phyloP scores from a whole-genome alignment of 2,329 filamentous ascomycete genomes.

The Hymenoscyphus salicellus region DNA sequence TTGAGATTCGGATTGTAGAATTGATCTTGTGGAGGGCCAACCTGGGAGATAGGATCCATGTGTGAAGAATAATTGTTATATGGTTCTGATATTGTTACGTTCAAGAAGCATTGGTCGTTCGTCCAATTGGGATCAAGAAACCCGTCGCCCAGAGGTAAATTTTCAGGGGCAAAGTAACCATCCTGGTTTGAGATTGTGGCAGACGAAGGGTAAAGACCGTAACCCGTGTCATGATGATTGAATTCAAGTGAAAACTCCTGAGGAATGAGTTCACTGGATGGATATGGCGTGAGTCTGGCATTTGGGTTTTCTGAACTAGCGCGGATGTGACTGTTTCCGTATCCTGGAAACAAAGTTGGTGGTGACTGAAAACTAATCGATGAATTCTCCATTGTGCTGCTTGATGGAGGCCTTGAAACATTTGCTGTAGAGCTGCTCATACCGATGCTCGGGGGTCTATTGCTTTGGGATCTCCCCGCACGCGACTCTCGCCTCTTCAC shows the following conservation, averaged over 20 bases:
- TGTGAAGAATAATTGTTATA: not conserved
- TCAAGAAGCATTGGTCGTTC: not conserved
- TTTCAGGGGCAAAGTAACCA: not conserved
- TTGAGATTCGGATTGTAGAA: not conserved
- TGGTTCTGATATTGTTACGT: not conserved
- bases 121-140: not conserved
- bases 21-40: not conserved
- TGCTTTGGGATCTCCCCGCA: not conserved
- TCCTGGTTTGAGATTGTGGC: not conserved
- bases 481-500: not conserved
- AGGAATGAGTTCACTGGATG: not conserved
- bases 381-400: not conserved
- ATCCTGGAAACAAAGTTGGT: not conserved
- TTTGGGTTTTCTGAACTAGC: not conserved
- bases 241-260: not conserved
- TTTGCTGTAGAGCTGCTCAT: not conserved
- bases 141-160: not conserved
- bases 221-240: not conserved
- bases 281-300: not conserved
- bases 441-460: not conserved
- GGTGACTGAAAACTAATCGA: not conserved
- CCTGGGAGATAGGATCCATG: not conserved
- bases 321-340: not conserved
- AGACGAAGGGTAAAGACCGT: not conserved
- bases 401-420: not conserved